These are phyloP conservation scores for Tulasnella calospora DNA, from an alignment of 768 basidiomycete genomes.

Conservation along the genomic window DNA sequence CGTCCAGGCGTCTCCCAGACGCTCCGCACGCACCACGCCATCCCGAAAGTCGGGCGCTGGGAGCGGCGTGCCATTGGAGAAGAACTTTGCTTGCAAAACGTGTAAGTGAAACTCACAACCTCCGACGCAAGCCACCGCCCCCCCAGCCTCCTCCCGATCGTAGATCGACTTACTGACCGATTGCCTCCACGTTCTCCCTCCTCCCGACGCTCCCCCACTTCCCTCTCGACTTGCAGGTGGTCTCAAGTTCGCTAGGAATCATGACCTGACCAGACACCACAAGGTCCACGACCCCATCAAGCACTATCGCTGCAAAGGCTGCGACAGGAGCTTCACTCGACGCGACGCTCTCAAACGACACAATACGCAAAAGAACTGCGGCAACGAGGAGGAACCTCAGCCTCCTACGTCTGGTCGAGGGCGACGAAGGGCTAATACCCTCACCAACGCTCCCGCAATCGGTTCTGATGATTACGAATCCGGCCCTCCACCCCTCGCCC, in stretches of 20 bases:
- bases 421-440: not conserved
- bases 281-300: slow-evolving; percentile 50
- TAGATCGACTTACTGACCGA: not conserved
- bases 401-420: not conserved
- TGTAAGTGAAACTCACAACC: not conserved
- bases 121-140: not conserved
- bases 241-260: slow-evolving; percentile 31
- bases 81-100: slow-evolving; percentile 19
- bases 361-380: slow-evolving; percentile 21
- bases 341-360: slow-evolving; percentile 44
- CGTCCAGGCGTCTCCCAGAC: slow-evolving; percentile 1
- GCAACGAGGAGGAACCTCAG: slow-evolving; percentile 5
- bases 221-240: slow-evolving; percentile 22
- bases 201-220: not conserved
- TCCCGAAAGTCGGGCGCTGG: not conserved
- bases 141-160: not conserved
- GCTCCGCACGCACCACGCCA: not conserved
- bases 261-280: slow-evolving; percentile 33
- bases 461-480: not conserved
- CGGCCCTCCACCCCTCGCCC: not conserved
- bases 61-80: not conserved
- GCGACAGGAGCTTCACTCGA: slow-evolving; percentile 42
- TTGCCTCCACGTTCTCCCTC: slow-evolving; percentile 1
- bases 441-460: not conserved
- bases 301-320: slow-evolving; percentile 29